These are phyloP conservation scores for Sordariomycetes sp. DNA, from an alignment of 2,329 filamentous ascomycete genomes.

Conservation along the genomic window DNA sequence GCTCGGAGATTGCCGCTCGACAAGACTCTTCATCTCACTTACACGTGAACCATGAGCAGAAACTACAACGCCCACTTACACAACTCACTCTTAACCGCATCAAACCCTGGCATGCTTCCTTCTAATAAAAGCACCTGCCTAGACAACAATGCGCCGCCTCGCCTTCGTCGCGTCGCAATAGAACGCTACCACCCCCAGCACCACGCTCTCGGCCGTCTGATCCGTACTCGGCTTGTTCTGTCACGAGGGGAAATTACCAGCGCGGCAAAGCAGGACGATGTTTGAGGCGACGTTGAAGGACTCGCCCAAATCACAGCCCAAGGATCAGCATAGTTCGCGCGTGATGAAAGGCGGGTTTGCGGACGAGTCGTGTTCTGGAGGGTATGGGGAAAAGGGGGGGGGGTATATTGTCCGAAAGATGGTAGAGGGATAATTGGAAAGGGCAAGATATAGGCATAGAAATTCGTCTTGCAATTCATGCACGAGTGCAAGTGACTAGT, in stretches of 20 bases:
- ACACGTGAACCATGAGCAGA: not conserved
- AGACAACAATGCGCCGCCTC: not conserved
- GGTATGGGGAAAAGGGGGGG: not conserved
- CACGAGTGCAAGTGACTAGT: no score
- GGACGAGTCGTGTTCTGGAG: not conserved
- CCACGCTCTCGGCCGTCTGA: not conserved
- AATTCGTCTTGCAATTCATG: no score
- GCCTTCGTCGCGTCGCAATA: not conserved
- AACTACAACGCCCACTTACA: not conserved
- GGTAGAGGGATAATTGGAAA: no score
- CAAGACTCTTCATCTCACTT: not conserved
- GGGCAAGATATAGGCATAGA: no score
- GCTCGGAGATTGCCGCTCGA: not conserved
- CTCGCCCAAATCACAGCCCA: not conserved
- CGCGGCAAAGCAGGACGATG: not conserved
- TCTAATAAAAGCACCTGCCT: not conserved
- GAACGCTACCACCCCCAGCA: not conserved
- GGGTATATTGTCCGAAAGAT: not conserved
- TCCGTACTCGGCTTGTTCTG: not conserved
- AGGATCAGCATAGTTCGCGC: not conserved
- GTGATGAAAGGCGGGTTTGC: not conserved
- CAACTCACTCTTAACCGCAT: not conserved
- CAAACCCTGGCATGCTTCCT: not conserved
- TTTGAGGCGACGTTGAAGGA: not conserved
- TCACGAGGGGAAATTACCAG: not conserved